phyloP scores from a whole-genome alignment of 208 protist genomes.

The Wallacemonas collosoma region DNA sequence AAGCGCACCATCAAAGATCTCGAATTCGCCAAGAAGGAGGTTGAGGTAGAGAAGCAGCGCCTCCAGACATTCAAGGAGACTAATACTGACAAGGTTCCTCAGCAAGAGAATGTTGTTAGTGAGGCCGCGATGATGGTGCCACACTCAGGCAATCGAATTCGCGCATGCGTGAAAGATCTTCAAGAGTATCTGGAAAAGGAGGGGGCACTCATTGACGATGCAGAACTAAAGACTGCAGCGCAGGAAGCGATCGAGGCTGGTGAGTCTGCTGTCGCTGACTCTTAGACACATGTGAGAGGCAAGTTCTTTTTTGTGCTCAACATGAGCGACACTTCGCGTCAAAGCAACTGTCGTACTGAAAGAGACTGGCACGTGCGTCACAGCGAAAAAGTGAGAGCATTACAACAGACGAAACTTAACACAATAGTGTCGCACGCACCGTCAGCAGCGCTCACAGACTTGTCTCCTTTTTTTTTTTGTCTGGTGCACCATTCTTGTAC shows the following conservation, averaged over 20 bases:
- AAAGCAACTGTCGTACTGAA: background rate
- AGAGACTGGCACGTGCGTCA: background rate
- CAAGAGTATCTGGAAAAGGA: constrained; percentile 64
- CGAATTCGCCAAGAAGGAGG: constrained; percentile 66
- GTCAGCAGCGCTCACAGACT: too few species aligned
- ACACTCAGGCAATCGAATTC: constrained; percentile 67
- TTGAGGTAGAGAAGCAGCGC: constrained; percentile 47
- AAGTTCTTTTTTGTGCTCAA: too few species aligned
- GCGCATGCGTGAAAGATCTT: constrained; percentile 55
- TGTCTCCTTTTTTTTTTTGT: too few species aligned
- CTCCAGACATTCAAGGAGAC: constrained; percentile 47
- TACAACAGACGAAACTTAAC: too few species aligned
- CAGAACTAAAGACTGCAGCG: constrained; percentile 30
- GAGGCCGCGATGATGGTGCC: constrained; percentile 86
- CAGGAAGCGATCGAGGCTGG: constrained; percentile 8
- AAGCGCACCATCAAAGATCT: constrained; percentile 75
- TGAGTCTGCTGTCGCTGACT: constrained; percentile 14
- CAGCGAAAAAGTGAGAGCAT: too few species aligned
- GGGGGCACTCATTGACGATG: constrained; percentile 29
- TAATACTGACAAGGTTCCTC: constrained; percentile 54
- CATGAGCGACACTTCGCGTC: too few species aligned
- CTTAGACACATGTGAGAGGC: background rate
- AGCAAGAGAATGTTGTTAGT: constrained; percentile 73
- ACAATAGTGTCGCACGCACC: too few species aligned
- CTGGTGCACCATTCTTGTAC: too few species aligned